Evolutionary conservation across 1,284 basidiomycete species (phyloP).

Genomic region (Trichosporon sp.): DNA sequence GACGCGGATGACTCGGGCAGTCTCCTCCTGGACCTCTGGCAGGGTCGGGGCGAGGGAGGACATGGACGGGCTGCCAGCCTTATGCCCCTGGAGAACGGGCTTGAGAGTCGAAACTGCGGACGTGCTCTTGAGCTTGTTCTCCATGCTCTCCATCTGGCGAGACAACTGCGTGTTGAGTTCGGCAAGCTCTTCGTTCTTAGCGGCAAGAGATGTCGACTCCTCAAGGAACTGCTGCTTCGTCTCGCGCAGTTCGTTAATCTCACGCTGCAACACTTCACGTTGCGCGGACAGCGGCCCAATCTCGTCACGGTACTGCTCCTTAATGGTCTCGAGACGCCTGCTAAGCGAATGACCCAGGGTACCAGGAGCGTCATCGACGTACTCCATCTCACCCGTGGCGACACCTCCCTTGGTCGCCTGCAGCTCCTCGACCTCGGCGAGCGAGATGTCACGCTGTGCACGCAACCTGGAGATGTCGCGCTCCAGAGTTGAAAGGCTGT

Average conservation of each 20-base stretch:
- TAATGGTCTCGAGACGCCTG: slow-evolving; percentile 84
- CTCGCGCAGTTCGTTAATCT: slow-evolving; percentile 84
- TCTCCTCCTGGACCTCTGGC: slow-evolving; percentile 56
- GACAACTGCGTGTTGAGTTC: slow-evolving; percentile 79
- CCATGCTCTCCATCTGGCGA: slow-evolving; percentile 68
- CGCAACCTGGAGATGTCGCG: slow-evolving; percentile 81
- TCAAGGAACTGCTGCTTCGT: slow-evolving; percentile 84
- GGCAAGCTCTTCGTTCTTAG: slow-evolving; percentile 87
- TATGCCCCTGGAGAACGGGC: slow-evolving; percentile 35
- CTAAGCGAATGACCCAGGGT: slow-evolving; percentile 73
- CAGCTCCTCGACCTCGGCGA: slow-evolving; percentile 92
- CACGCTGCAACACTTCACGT: slow-evolving; percentile 74
- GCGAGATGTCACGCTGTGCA: slow-evolving; percentile 83
- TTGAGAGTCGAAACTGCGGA: slow-evolving; percentile 37
- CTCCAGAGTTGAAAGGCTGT: slow-evolving; percentile 76
- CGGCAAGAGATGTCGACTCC: slow-evolving; percentile 85
- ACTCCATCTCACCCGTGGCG: slow-evolving; percentile 20
- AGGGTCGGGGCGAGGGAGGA: slow-evolving; percentile 53
- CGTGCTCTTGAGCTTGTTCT: slow-evolving; percentile 48
- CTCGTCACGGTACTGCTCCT: slow-evolving; percentile 82
- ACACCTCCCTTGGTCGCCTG: slow-evolving; percentile 52
- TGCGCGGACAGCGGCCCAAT: slow-evolving; percentile 80
- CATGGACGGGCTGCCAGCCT: slow-evolving; percentile 55
- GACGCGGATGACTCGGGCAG: slow-evolving; percentile 54
- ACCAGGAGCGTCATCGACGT: slow-evolving; percentile 40